Conservation (phyloP, 2,329 filamentous ascomycete genomes). For the Coleophoma cylindrospora region DNA sequence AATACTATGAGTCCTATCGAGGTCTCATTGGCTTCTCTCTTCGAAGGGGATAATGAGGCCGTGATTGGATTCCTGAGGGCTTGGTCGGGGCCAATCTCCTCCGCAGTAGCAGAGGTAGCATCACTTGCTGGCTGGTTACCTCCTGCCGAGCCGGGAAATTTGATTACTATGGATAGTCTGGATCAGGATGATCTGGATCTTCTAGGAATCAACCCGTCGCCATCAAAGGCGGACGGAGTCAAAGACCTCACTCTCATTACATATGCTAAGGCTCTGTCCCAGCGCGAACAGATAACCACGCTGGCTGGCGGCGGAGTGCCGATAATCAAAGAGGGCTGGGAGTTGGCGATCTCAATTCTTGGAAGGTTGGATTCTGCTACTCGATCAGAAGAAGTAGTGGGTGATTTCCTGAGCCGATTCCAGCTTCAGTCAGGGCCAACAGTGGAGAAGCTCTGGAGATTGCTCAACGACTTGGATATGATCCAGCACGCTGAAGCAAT, state of each 20-base stretch:
- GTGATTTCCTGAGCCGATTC: constrained; percentile 67
- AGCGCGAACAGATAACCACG: constrained; percentile 35
- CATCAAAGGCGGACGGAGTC: constrained; percentile 57
- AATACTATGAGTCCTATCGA: constrained; percentile 73
- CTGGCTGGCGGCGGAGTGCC: constrained; percentile 14
- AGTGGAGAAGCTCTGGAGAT: constrained; percentile 75
- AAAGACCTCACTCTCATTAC: constrained; percentile 75
- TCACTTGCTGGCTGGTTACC: constrained; percentile 81
- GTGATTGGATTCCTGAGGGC: constrained; percentile 68
- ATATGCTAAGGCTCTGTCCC: constrained; percentile 66
- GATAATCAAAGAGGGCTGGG: constrained; percentile 69
- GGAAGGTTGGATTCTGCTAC: constrained; percentile 72
- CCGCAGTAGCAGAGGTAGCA: constrained; percentile 77
- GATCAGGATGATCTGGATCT: constrained; percentile 84
- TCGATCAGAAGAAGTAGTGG: constrained; percentile 68
- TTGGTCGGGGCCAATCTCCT: constrained; percentile 77
- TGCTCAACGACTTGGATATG: constrained; percentile 76
- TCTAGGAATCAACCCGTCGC: constrained; percentile 56
- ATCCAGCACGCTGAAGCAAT: constrained; percentile 73
- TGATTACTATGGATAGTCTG: constrained; percentile 55
- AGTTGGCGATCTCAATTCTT: constrained; percentile 78
- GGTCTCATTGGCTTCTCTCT: constrained; percentile 73
- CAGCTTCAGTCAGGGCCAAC: constrained; percentile 63
- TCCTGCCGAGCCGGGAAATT: constrained; percentile 44
- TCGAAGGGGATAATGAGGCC: constrained; percentile 77